Base-by-base conservation (phyloP, 2,329 filamentous ascomycete genomes). In the Fusarium virguliforme region DNA sequence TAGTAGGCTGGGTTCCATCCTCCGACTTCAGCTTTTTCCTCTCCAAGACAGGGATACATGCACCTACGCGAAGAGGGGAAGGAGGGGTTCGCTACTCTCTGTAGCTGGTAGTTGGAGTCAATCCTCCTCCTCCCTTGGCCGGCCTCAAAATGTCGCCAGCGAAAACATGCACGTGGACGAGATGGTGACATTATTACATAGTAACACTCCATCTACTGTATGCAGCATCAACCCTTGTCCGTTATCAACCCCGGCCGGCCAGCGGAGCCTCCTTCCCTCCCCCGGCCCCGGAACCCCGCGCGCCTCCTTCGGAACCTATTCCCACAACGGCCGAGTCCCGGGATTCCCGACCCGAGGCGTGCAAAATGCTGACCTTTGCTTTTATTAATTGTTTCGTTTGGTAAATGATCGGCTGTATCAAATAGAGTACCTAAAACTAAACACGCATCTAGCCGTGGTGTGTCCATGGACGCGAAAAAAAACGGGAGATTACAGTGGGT, bases 261-360 rank as follows among this genome's bases (percentile, higher is more conserved):
- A 28, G 43, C 43, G 43, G 24, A 48, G 43, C 43, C 43, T 46
- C 43, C 24, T 26, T 54, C 57, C 15, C 57, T 18, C 8, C n/a
- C 13, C 62, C 50, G 41, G 70, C 37, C 51, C 66, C 68, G 68
- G 68, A 64, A 18, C 18, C 18, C 18, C 56, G 62, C 57, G 62
- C 59, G 69, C 66, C 18, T 46, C 59, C 38, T n/a, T 46, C 50
- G 59, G 59, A 53, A 55, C 24, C 40, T 7, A 34, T 12, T 7
- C 9, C 15, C 53, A 6, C 38, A 8, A 22, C 34, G 43, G 46
- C 38, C 59, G 18, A 30, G 24, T 48, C n/a, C 46, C 37, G 64
- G 66, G 24, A 59, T 32, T 34, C 37, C 51, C 65, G 48, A 54
- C 43, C 66, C 66, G 54, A 68, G 35, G 58, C 24, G 34, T 40